phyloP scores from a whole-genome alignment of 768 basidiomycete species.

The Phylloporus sp. region DNA sequence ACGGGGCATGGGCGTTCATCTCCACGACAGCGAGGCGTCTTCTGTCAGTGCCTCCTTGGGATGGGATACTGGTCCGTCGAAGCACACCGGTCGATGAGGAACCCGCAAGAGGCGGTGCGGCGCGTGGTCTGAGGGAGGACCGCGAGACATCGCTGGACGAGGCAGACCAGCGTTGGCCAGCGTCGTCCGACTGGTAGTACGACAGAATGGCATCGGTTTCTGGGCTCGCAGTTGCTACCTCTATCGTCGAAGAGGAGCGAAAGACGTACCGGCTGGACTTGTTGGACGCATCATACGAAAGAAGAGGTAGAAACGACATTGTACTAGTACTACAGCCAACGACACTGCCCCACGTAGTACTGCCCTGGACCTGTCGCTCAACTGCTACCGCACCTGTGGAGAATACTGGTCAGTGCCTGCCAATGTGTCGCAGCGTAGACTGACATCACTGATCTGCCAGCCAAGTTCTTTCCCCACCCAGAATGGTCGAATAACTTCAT shows the following conservation, averaged over 20 bases:
- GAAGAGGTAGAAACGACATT: not conserved
- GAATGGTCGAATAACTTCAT: slow-evolving; percentile 71
- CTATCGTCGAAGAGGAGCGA: not conserved
- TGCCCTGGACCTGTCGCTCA: slow-evolving; percentile 1
- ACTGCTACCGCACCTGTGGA: too few relatives aligned
- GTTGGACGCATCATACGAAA: slow-evolving; percentile 9
- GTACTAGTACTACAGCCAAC: slow-evolving; percentile 14
- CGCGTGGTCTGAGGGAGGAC: slow-evolving; percentile 18
- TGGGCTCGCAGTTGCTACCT: not conserved
- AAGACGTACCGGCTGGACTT: slow-evolving; percentile 17
- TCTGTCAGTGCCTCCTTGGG: slow-evolving; percentile 60
- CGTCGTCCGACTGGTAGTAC: slow-evolving; percentile 55
- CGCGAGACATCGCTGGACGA: slow-evolving; percentile 38
- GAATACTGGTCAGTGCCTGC: slow-evolving; percentile 1
- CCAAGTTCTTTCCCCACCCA: slow-evolving; percentile 78
- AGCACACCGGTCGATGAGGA: slow-evolving; percentile 29
- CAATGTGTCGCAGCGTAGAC: too few relatives aligned
- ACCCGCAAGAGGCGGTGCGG: slow-evolving; percentile 26
- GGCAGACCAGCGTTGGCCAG: slow-evolving; percentile 35
- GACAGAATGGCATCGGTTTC: slow-evolving; percentile 43
- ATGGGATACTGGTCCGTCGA: slow-evolving; percentile 49
- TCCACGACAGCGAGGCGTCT: slow-evolving; percentile 66
- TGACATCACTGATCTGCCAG: slow-evolving; percentile 55
- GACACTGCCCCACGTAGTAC: slow-evolving; percentile 22
- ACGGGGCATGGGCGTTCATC: slow-evolving; percentile 37